Base-by-base conservation (phyloP, 371 early-diverging fungal species). In the Synchytrium microbalum region DNA sequence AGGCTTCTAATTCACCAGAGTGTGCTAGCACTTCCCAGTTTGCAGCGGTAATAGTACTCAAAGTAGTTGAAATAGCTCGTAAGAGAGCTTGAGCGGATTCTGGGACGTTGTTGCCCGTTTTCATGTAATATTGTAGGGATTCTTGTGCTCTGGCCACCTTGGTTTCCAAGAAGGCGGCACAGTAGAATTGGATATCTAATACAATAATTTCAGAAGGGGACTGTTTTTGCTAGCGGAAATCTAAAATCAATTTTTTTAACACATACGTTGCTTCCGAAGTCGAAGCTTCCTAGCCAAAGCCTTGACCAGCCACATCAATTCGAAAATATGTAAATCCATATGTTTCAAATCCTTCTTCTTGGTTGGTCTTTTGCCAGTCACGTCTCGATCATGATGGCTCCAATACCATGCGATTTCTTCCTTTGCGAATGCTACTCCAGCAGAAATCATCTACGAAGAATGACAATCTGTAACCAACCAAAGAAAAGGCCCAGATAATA, bases 331-430 rank as follows among this genome's bases (percentile, higher is more conserved):
- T 24, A 67, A 46, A 57, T 72, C 73, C n/a, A 65, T 26, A 3
- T n/a, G 27, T 23, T 64, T 65, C 1, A 10, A 14, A 28, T 68
- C 61, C 56, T 67, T 63, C 33, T 67, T 67, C n/a, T 60, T 59
- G 2, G 33, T 23, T 24, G 46, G 31, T 8, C 25, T 25, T 3
- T 31, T 62, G 2, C 64, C 67, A 10, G 31, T 27, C n/a, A 53
- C 28, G 33, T 72, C 73, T 28, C 29, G n/a, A 59, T 72, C 73
- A 14, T 64, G 58, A 59, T 72, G 69, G 14, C 62, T 23, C 54
- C 69, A 72, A 58, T 72, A 72, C 69, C 67, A 72, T n/a, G 65
- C 32, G 26, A 72, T 61, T 58, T 72, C 73, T 32, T 72, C 66
- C 2, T 63, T 61, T 0, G 66, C 69, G 32, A 69, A 66, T 16